Evolutionary conservation across 1,284 basidiomycete genomes (phyloP).

Genomic region (Fomitiporia mediterranea): DNA sequence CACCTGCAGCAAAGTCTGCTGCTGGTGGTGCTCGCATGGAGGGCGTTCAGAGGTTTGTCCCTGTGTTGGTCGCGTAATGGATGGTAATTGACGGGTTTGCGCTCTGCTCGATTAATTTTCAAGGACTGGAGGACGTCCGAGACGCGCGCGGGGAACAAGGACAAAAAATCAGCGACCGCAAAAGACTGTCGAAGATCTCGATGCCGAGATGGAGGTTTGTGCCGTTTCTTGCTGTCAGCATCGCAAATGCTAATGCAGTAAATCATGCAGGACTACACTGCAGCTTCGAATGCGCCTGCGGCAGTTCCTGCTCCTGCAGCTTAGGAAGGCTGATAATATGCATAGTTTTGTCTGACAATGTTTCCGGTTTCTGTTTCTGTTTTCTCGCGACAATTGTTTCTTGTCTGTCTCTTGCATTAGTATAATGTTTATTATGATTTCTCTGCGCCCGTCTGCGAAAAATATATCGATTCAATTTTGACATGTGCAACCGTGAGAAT

Average conservation of each 20-base stretch:
- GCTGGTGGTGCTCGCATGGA: slow-evolving; percentile 32
- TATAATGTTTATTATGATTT: too few relatives aligned
- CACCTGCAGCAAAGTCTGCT: slow-evolving; percentile 46
- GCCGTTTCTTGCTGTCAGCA: not conserved
- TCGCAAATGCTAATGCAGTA: slow-evolving; percentile 4
- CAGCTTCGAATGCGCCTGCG: slow-evolving; percentile 36
- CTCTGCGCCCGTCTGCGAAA: too few relatives aligned
- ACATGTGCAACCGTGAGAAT: not conserved
- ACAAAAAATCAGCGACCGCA: slow-evolving; percentile 60
- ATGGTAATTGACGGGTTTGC: slow-evolving; percentile 11
- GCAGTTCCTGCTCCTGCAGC: slow-evolving; percentile 36
- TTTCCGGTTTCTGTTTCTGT: too few relatives aligned
- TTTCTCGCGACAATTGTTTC: not conserved
- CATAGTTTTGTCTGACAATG: not conserved
- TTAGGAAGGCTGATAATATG: slow-evolving; percentile 23
- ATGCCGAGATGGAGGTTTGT: slow-evolving; percentile 80
- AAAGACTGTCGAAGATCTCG: slow-evolving; percentile 70
- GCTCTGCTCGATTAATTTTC: slow-evolving; percentile 22
- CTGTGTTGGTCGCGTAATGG: not conserved
- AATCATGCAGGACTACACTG: slow-evolving; percentile 58
- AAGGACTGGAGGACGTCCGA: slow-evolving; percentile 38
- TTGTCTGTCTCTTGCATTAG: not conserved
- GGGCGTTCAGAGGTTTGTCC: slow-evolving; percentile 40
- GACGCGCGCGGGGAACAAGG: slow-evolving; percentile 52
- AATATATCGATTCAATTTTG: too few relatives aligned